Conservation (phyloP, 345 rosid genomes). For the Euphorbia lathyris region DNA sequence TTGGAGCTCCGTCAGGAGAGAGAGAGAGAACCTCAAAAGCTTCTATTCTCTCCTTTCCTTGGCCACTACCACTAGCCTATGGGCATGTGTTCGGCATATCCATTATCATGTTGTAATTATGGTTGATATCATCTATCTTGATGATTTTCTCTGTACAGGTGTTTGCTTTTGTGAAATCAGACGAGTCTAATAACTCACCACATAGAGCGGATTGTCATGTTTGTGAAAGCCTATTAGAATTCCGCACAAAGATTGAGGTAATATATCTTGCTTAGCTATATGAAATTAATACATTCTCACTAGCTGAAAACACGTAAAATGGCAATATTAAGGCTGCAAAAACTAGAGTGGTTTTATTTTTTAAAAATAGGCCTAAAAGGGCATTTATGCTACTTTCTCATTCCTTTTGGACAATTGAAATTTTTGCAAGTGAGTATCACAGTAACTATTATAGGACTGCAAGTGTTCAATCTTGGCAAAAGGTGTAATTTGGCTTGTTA, state of each 20-base stretch:
- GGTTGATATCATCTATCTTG: background rate
- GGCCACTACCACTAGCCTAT: background rate
- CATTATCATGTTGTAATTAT: constrained; percentile 6
- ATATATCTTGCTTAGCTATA: background rate
- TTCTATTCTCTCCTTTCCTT: constrained; percentile 3
- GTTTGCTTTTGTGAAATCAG: constrained; percentile 77
- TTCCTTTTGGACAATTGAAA: background rate
- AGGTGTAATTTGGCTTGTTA: too few species aligned
- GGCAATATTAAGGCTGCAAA: background rate
- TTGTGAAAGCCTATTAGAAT: constrained; percentile 75
- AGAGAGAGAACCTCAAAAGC: constrained; percentile 9
- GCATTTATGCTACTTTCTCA: background rate
- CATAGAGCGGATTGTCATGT: constrained; percentile 95
- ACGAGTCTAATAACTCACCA: constrained; percentile 51
- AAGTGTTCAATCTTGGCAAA: background rate
- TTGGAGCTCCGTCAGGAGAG: background rate
- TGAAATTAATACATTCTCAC: background rate
- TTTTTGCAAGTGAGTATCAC: background rate
- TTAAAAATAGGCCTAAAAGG: background rate
- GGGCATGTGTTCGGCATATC: background rate
- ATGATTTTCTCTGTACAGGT: constrained; percentile 46
- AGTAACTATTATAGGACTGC: background rate
- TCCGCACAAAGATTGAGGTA: constrained; percentile 88
- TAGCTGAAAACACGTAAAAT: background rate
- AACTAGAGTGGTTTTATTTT: background rate